Conservation (phyloP, 2,329 filamentous ascomycete genomes). For the Colletotrichum tabaci region DNA sequence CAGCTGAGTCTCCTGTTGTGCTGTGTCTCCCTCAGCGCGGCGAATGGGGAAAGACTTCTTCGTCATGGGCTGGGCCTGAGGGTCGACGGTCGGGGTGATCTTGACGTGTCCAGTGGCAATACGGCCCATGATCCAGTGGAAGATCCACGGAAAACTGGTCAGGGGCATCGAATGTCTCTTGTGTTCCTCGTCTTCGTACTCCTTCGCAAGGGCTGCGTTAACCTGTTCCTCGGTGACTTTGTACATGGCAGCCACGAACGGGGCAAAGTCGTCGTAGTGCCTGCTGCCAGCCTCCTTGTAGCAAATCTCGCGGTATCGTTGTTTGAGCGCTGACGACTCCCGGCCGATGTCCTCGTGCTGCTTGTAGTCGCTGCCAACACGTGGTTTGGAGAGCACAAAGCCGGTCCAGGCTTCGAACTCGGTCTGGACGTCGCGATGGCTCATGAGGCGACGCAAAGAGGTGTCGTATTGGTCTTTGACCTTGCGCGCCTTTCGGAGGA, state of each 20-base stretch:
- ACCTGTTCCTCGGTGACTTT: conserved; percentile 82
- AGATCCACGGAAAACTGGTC: conserved; percentile 96
- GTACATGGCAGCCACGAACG: conserved; percentile 91
- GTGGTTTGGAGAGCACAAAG: conserved; percentile 83
- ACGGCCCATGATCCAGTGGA: conserved; percentile 78
- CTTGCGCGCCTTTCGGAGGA: conserved; percentile 71
- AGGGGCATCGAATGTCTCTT: conserved; percentile 74
- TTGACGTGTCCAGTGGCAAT: conserved; percentile 66
- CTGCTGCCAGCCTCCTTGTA: conserved; percentile 73
- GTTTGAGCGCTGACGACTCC: conserved; percentile 76
- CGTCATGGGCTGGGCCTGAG: conserved; percentile 13
- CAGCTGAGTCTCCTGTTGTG: conserved; percentile 34
- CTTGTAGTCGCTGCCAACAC: conserved; percentile 84
- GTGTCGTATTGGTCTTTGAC: conserved; percentile 86
- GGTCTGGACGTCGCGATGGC: conserved; percentile 84
- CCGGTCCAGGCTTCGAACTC: conserved; percentile 95
- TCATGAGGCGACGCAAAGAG: conserved; percentile 83
- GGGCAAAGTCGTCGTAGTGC: conserved; percentile 74
- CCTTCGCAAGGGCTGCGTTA: conserved; percentile 68
- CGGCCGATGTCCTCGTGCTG: conserved; percentile 85
- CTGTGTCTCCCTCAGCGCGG: conserved; percentile 4
- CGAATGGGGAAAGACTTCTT: conserved; percentile 22
- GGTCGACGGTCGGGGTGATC: conserved; percentile 26
- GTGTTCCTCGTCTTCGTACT: conserved; percentile 49
- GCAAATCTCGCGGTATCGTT: conserved; percentile 78